Percentiles rank a stretch among this genome's conserved stretches.
Evolutionary conservation across 1,284 basidiomycete species (phyloP).

Genomic region (Ustilago lituana): DNA sequence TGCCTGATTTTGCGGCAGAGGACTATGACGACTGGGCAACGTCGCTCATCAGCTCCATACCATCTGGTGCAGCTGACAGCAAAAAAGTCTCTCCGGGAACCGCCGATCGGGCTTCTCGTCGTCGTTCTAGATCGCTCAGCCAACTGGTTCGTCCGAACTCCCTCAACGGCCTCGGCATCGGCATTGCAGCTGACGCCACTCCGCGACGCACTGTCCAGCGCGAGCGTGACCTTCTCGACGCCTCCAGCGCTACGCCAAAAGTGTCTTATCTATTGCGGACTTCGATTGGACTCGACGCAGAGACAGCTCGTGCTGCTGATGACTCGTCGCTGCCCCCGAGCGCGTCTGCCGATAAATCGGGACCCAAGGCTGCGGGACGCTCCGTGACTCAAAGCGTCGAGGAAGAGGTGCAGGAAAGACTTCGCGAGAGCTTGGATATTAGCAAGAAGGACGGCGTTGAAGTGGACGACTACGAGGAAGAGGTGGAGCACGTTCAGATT

Average conservation of each 20-base stretch:
- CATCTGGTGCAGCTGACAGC: not conserved
- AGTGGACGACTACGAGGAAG: conserved; percentile 30
- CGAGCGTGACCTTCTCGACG: conserved; percentile 9
- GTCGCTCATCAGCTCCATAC: conserved; percentile 42
- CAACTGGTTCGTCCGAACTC: conserved; percentile 5
- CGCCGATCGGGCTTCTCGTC: conserved; percentile 11
- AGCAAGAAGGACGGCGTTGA: conserved; percentile 1
- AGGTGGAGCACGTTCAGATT: conserved; percentile 35
- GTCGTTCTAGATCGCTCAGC: conserved; percentile 21
- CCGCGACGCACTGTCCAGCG: conserved; percentile 16
- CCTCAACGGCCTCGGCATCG: conserved; percentile 39
- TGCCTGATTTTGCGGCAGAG: conserved; percentile 47
- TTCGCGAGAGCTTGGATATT: conserved; percentile 24
- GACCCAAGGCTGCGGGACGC: not conserved
- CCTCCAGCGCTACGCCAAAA: conserved; percentile 31
- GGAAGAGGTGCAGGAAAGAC: conserved; percentile 22
- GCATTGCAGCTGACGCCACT: conserved; percentile 23
- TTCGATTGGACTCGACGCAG: conserved; percentile 21
- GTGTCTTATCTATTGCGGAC: conserved; percentile 25
- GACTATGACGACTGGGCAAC: conserved; percentile 49
- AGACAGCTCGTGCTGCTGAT: not conserved
- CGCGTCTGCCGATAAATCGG: not conserved
- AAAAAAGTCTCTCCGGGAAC: not conserved
- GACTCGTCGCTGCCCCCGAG: not conserved
- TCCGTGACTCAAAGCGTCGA: not conserved